These are phyloP conservation scores for Backusella morwellensis DNA, from an alignment of 192 early-diverging fungal species.

Conservation along the genomic window DNA sequence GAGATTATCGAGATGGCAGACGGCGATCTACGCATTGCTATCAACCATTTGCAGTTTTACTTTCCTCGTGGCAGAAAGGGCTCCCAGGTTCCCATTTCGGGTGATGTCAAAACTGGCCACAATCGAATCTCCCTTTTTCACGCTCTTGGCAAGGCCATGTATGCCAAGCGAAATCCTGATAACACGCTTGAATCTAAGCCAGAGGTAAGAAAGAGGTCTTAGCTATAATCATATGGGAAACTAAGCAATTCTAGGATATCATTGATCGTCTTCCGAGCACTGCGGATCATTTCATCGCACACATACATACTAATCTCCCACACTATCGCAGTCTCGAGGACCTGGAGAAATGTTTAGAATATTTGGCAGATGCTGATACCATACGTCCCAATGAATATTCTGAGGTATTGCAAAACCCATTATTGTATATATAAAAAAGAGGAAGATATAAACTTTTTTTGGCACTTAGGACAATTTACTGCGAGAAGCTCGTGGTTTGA, in stretches of 20 bases:
- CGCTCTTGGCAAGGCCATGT: constrained; percentile 4
- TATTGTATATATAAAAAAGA: background rate
- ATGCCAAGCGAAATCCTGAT: background rate
- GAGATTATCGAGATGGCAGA: background rate
- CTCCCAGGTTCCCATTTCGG: background rate
- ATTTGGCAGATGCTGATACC: background rate
- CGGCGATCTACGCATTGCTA: constrained; percentile 11
- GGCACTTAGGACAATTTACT: background rate
- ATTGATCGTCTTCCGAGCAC: background rate
- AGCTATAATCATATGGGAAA: no score
- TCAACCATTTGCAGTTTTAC: constrained; percentile 9
- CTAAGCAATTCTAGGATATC: background rate
- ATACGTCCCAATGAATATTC: background rate
- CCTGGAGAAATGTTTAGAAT: background rate
- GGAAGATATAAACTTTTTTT: background rate
- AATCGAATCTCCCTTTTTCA: background rate
- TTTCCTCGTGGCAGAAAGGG: background rate
- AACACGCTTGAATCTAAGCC: background rate
- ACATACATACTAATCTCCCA: background rate
- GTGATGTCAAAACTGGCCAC: no score
- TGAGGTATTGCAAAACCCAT: background rate
- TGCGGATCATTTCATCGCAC: background rate
- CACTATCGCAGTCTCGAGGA: background rate
- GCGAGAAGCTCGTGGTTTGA: background rate
- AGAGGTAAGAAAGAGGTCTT: background rate